phyloP scores from a whole-genome alignment of 2,329 filamentous ascomycete species.

The Nannizzia gypsea region DNA sequence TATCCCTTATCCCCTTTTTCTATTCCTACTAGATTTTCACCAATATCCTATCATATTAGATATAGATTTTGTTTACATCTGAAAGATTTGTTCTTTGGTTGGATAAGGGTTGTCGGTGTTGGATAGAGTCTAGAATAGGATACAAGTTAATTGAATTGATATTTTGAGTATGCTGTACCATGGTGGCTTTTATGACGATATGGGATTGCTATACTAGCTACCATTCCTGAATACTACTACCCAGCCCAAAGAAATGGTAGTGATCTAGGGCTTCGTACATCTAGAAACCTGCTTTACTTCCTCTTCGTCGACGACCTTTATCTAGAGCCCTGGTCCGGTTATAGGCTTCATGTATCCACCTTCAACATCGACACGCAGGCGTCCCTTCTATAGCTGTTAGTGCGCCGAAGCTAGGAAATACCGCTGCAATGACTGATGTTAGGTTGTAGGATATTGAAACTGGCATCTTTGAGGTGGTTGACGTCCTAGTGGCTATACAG shows the following conservation, averaged over 20 bases:
- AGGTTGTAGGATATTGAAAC: conserved; percentile 61
- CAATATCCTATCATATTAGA: not conserved
- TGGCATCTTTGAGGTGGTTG: conserved; percentile 53
- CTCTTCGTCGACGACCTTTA: conserved; percentile 61
- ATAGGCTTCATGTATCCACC: conserved; percentile 53
- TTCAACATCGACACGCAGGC: conserved; percentile 52
- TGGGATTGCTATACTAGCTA: conserved; percentile 25
- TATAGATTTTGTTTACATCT: not conserved
- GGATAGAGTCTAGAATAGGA: not conserved
- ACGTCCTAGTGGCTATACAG: conserved; percentile 63
- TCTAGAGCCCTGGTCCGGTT: conserved; percentile 52
- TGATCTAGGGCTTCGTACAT: conserved; percentile 52
- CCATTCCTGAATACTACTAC: conserved; percentile 58
- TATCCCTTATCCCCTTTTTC: not conserved
- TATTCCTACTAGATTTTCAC: not conserved
- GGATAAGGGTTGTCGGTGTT: not conserved
- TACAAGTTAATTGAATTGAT: not conserved
- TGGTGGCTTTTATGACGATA: too few species aligned
- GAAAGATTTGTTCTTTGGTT: not conserved
- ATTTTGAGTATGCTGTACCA: not conserved
- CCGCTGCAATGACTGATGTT: conserved; percentile 62
- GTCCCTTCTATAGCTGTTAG: conserved; percentile 55
- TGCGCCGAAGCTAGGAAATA: conserved; percentile 57
- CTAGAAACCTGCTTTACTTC: conserved; percentile 48
- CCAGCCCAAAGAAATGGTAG: conserved; percentile 55